Conservation (phyloP, 352 stramenopile species). For the Phytopythium montanum region DNA sequence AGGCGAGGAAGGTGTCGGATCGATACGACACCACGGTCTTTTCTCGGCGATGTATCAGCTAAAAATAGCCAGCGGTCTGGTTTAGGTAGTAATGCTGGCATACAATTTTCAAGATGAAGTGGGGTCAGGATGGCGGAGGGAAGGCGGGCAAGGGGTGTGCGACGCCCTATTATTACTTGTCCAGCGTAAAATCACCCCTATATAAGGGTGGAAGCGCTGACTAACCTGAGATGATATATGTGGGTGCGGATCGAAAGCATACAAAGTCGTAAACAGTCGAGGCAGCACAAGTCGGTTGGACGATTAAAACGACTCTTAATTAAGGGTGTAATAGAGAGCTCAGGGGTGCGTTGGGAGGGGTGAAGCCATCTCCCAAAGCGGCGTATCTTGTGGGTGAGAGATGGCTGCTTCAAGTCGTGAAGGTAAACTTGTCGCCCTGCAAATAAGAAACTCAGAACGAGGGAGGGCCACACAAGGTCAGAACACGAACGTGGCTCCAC, state of each 20-base stretch:
- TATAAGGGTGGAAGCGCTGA: not conserved
- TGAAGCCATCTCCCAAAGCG: not conserved
- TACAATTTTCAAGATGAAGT: not conserved
- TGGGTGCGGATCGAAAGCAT: not conserved
- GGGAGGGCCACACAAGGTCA: not conserved
- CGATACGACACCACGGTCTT: slow-evolving; percentile 1
- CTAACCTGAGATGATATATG: slow-evolving; percentile 1
- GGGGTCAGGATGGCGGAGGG: not conserved
- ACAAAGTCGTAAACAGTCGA: not conserved
- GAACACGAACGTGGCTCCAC: not conserved
- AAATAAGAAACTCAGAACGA: slow-evolving; percentile 7
- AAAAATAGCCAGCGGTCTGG: slow-evolving; percentile 3
- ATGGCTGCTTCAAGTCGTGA: slow-evolving; percentile 51
- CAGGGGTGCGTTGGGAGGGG: not conserved
- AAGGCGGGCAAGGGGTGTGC: not conserved
- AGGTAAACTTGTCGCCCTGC: slow-evolving; percentile 76
- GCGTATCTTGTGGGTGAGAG: slow-evolving; percentile 1
- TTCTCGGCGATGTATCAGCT: slow-evolving; percentile 2
- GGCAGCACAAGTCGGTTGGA: not conserved
- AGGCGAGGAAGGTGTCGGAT: not conserved
- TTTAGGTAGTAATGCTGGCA: not conserved
- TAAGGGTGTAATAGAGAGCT: not conserved
- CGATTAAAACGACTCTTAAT: not conserved
- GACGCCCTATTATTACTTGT: not conserved
- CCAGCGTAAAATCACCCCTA: not conserved